These are phyloP conservation scores for Trichoderma asperelloides DNA, from an alignment of 495 filamentous ascomycete species.

Conservation along the genomic window DNA sequence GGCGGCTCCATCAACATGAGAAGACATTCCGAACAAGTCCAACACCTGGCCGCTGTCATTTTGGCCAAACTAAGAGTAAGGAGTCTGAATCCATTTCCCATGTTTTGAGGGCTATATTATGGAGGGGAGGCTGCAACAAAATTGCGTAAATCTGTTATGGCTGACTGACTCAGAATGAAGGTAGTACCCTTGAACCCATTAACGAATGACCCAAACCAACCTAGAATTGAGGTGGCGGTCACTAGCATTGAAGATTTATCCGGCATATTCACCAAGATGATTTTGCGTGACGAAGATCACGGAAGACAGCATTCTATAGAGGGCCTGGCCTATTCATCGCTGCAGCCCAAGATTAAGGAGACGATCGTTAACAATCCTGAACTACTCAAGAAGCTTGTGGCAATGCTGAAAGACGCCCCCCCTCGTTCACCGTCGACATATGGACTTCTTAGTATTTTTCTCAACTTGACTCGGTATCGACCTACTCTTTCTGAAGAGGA, in stretches of 20 bases:
- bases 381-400: slow-evolving; percentile 60
- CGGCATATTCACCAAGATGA: slow-evolving; percentile 66
- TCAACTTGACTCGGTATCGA: slow-evolving; percentile 73
- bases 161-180: slow-evolving; percentile 45
- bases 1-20: slow-evolving; percentile 38
- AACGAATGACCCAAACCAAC: slow-evolving; percentile 34
- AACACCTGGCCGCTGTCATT: slow-evolving; percentile 71
- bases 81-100: too few species aligned
- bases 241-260: slow-evolving; percentile 64
- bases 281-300: slow-evolving; percentile 51
- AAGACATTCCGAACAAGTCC: slow-evolving; percentile 41
- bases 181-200: slow-evolving; percentile 32
- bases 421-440: slow-evolving; percentile 66
- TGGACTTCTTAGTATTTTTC: slow-evolving; percentile 72
- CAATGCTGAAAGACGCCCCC: slow-evolving; percentile 48
- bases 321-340: slow-evolving; percentile 83
- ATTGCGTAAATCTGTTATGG: slow-evolving; percentile 11
- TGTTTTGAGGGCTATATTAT: background rate
- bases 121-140: background rate
- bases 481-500: slow-evolving; percentile 81
- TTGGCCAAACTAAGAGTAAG: slow-evolving; percentile 64
- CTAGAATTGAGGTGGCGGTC: slow-evolving; percentile 36
- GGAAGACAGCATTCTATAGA: slow-evolving; percentile 64
- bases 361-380: slow-evolving; percentile 54
- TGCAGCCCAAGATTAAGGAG: slow-evolving; percentile 77